Conservation (phyloP, 805 yeast species). For the Deakozyma indianensis region DNA sequence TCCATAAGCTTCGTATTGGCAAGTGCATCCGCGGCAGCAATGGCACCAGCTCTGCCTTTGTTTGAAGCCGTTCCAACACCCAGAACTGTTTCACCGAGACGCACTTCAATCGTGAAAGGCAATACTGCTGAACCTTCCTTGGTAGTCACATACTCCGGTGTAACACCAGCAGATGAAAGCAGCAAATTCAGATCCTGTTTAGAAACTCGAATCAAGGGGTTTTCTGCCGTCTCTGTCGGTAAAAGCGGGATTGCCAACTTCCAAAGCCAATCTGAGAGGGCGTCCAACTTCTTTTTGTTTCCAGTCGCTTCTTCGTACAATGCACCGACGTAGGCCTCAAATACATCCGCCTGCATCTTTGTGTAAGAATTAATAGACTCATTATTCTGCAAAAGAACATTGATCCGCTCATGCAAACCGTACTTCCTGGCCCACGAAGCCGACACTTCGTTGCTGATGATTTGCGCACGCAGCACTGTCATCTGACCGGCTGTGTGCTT, state of each 20-base stretch:
- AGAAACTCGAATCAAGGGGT: neutral
- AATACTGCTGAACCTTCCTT: neutral
- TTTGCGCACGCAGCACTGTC: slow-evolving; percentile 49
- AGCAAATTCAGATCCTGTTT: neutral
- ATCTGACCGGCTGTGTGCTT: slow-evolving; percentile 67
- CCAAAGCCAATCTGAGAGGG: neutral
- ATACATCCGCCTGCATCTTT: slow-evolving; percentile 74
- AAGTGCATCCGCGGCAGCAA: neutral
- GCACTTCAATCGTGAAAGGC: neutral
- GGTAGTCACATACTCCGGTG: neutral
- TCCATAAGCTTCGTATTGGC: neutral
- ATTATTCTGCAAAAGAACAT: neutral
- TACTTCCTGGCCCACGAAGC: slow-evolving; percentile 58
- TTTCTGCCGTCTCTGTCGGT: neutral
- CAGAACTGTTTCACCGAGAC: neutral
- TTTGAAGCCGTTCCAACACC: neutral
- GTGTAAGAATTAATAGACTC: neutral
- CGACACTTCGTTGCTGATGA: slow-evolving; percentile 62
- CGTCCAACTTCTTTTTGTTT: neutral
- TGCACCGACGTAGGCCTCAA: slow-evolving; percentile 92
- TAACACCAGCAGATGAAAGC: neutral
- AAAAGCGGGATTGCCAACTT: neutral
- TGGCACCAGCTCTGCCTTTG: neutral
- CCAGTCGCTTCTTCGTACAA: slow-evolving; percentile 41
- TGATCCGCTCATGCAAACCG: slow-evolving; percentile 32